Conservation (phyloP, 225 moss, liverwort and hornwort genomes). For the Lunularia cruciata region DNA sequence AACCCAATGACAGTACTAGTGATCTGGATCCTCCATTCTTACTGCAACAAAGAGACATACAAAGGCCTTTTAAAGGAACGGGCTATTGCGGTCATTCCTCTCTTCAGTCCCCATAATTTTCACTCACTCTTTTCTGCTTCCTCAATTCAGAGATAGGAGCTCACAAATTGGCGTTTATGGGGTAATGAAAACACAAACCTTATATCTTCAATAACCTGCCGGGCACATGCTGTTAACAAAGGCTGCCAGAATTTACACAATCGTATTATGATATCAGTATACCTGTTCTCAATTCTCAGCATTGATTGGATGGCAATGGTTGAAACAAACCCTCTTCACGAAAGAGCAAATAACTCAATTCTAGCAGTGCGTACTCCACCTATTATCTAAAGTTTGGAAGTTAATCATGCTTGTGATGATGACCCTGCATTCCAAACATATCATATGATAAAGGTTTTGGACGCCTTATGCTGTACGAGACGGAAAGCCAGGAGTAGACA, state of each 20-base stretch:
- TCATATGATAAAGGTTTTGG: not conserved
- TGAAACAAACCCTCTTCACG: too few relatives aligned
- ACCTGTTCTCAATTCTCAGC: too few relatives aligned
- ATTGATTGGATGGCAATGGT: too few relatives aligned
- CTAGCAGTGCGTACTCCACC: too few relatives aligned
- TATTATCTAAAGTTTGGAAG: too few relatives aligned
- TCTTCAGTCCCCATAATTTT: too few relatives aligned
- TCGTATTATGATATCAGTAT: too few relatives aligned
- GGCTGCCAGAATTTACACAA: conserved; percentile 48
- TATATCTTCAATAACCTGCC: conserved; percentile 80
- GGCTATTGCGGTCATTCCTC: not conserved
- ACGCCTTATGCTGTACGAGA: not conserved
- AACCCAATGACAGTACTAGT: conserved; percentile 75
- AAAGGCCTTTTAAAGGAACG: too few relatives aligned
- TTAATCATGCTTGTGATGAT: too few relatives aligned
- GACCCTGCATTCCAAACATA: too few relatives aligned
- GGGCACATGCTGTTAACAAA: conserved; percentile 73
- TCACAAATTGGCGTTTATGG: not conserved
- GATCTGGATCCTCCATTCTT: conserved; percentile 62
- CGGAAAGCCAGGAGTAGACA: too few relatives aligned
- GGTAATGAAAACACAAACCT: conserved; percentile 39
- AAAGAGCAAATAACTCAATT: too few relatives aligned
- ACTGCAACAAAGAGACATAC: conserved; percentile 44
- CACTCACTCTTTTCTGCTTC: not conserved
- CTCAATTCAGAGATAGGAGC: not conserved